phyloP scores from a whole-genome alignment of 2,329 filamentous ascomycete species.

The Pleurostoma richardsiae region DNA sequence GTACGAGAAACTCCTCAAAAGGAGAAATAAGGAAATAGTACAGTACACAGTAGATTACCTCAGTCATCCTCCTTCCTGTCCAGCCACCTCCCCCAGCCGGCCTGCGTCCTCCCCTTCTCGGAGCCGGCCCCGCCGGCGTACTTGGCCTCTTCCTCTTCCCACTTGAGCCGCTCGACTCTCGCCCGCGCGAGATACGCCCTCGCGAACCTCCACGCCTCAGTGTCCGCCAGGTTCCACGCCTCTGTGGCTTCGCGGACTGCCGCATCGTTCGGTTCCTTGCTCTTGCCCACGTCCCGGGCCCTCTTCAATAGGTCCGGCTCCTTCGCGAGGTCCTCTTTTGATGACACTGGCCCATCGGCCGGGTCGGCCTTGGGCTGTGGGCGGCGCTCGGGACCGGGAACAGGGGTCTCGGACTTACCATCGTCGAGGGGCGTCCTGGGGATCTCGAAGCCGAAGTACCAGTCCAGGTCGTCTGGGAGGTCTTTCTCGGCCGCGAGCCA shows the following conservation, averaged over 20 bases:
- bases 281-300: conserved; percentile 37
- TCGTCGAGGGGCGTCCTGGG: conserved; percentile 51
- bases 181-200: conserved; percentile 61
- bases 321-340: conserved; percentile 44
- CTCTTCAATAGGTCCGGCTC: conserved; percentile 49
- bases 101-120: conserved; percentile 32
- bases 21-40: too few relatives aligned
- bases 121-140: conserved; percentile 59
- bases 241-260: conserved; percentile 51
- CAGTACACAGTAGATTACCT: too few relatives aligned
- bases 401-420: conserved; percentile 51
- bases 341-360: conserved; percentile 42
- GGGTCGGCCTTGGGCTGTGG: conserved; percentile 43
- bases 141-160: conserved; percentile 65
- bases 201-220: conserved; percentile 72
- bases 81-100: conserved; percentile 26
- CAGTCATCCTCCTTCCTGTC: conserved; percentile 16
- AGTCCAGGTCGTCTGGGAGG: conserved; percentile 70
- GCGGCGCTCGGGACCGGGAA: conserved; percentile 52
- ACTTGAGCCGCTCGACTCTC: conserved; percentile 57
- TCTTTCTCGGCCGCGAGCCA: conserved; percentile 73
- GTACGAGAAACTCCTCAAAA: too few relatives aligned
- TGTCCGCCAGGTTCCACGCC: conserved; percentile 66
- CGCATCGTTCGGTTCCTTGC: conserved; percentile 36
- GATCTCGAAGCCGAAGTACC: conserved; percentile 83